Evolutionary conservation across 495 filamentous ascomycete species (phyloP).

Genomic region (Neurospora sp.): DNA sequence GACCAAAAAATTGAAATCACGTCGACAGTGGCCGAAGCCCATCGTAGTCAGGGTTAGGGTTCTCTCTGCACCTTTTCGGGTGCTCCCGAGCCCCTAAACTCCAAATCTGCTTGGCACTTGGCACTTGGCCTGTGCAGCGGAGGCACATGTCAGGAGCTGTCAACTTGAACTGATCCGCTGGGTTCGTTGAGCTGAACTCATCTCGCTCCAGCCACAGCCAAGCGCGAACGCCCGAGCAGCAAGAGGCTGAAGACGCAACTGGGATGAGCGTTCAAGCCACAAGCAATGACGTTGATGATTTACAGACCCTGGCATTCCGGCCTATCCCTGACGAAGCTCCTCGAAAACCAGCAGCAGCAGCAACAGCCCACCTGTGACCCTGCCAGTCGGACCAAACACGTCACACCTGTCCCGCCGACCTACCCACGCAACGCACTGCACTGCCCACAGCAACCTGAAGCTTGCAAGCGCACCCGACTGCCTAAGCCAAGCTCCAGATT

Average conservation of each 20-base stretch:
- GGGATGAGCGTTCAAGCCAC: background rate
- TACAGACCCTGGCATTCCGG: background rate
- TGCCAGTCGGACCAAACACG: constrained; percentile 17
- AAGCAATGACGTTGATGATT: constrained; percentile 1
- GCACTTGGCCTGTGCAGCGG: background rate
- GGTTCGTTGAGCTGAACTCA: background rate
- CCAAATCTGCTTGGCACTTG: background rate
- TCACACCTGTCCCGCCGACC: constrained; percentile 12
- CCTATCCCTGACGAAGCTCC: background rate
- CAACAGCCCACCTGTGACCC: constrained; percentile 9
- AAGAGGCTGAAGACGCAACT: background rate
- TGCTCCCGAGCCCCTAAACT: background rate
- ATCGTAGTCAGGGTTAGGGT: background rate
- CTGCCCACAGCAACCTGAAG: background rate
- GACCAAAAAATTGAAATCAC: background rate
- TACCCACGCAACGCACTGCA: background rate
- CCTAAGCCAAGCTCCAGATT: background rate
- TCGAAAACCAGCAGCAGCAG: constrained; percentile 9
- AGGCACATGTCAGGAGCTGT: background rate
- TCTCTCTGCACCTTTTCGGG: background rate
- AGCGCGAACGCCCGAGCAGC: background rate
- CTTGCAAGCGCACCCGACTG: background rate
- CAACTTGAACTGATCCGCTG: background rate
- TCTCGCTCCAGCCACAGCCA: background rate
- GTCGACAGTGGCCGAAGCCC: background rate